Base-by-base conservation (phyloP, 2,329 filamentous ascomycete species). In the Phialophora chinensis region DNA sequence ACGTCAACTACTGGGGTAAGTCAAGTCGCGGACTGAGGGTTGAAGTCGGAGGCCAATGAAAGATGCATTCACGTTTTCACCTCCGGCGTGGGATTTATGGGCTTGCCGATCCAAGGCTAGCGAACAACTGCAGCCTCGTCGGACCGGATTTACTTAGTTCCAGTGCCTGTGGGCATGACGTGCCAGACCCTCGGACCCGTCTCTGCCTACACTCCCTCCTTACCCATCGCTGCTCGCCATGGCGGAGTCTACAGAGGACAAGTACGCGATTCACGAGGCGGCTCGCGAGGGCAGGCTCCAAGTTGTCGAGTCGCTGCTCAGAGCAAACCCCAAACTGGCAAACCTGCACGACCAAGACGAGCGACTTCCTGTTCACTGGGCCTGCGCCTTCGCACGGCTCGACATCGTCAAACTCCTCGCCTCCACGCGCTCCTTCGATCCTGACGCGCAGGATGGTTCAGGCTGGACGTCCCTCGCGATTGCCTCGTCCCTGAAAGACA, bases 351-450 rank as follows among this genome's bases (percentile, higher is more conserved):
- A 99, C 74, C 90, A 91, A 57, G 95, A 99, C 77, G 92, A 92
- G 17, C 91, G 95, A 53, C 86, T 97, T 44, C 90, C 95, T 2
- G 88, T 98, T 65, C 95, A 99, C 83, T 99, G 95, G 95, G 94
- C 95, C 0, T 87, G 88, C 1, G 95, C 93, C 25, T 90, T 91
- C 78, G 96, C 95, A 76, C 89, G 88, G 72, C 79, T 90, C 6
- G 86, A 89, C 27, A 92, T 97, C 66, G 88, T 91, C 20, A 83
- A 90, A 58, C 60, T 72, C 12, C 77, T 94, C 23, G 83, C 98
- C 11, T 68, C 68, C 12, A 66, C 66, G 3, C 70, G 63, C 23
- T 62, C 64, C 61, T 74, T 74, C 66, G 72, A 74, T 44, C 67
- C 71, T 5, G 72, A 74, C 49, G 66, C 55, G 6, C 58, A 66